Evolutionary conservation across 2,329 filamentous ascomycete genomes (phyloP).

Genomic region (Talaromyces sp.): DNA sequence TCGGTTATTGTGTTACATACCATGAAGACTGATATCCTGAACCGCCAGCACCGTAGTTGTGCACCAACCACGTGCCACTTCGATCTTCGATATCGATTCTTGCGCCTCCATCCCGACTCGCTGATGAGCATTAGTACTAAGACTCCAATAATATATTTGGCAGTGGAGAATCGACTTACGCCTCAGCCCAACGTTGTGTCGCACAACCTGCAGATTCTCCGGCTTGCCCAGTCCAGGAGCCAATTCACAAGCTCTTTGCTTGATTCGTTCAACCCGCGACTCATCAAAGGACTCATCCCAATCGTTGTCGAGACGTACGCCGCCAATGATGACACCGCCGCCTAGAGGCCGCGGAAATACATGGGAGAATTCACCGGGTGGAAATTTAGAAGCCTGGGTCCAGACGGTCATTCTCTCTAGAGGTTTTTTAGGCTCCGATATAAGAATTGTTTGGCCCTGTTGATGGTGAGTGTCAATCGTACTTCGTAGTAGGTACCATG

Average conservation of each 20-base stretch:
- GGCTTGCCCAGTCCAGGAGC: conserved; percentile 14
- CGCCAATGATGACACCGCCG: conserved; percentile 17
- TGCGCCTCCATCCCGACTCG: conserved; percentile 15
- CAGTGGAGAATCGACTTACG: conserved; percentile 5
- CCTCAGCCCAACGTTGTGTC: conserved; percentile 15
- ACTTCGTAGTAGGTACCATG: not conserved
- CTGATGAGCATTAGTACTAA: not conserved
- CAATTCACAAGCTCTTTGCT: conserved; percentile 15
- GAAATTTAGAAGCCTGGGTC: conserved; percentile 11
- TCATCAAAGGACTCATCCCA: conserved; percentile 14
- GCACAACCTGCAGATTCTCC: conserved; percentile 12
- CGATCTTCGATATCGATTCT: conserved; percentile 16
- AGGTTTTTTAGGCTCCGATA: conserved; percentile 11
- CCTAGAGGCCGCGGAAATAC: conserved; percentile 17
- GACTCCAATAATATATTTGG: not conserved
- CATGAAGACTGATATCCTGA: conserved; percentile 18
- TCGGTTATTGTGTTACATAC: conserved; percentile 8
- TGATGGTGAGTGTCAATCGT: not conserved
- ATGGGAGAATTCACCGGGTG: conserved; percentile 14
- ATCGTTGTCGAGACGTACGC: conserved; percentile 12
- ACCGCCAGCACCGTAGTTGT: conserved; percentile 17
- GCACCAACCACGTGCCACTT: conserved; percentile 9
- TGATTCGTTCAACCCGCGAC: conserved; percentile 8
- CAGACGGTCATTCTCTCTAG: conserved; percentile 15
- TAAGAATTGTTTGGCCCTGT: conserved; percentile 15